phyloP scores from a whole-genome alignment of 768 basidiomycete genomes.

The Amanita molliuscula region DNA sequence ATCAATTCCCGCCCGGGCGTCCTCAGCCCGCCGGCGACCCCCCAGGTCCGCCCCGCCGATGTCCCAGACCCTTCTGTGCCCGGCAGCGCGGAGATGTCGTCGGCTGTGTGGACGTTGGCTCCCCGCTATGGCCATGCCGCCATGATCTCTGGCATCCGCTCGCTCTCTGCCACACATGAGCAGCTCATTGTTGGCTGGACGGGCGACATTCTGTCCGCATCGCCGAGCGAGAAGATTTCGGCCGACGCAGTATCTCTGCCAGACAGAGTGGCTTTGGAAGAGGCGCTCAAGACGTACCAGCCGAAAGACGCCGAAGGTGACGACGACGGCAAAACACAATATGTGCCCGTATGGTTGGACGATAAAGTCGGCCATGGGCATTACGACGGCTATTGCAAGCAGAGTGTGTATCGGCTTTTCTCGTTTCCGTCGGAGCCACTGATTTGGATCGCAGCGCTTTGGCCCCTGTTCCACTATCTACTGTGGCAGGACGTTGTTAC shows the following conservation, averaged over 20 bases:
- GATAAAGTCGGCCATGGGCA: conserved; percentile 86
- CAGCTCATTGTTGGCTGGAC: conserved; percentile 93
- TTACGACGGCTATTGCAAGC: conserved; percentile 97
- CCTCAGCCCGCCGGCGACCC: conserved; percentile 69
- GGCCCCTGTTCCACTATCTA: conserved; percentile 98
- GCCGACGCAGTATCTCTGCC: conserved; percentile 40
- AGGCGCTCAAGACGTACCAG: conserved; percentile 50
- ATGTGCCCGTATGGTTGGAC: conserved; percentile 87
- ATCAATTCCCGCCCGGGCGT: conserved; percentile 42
- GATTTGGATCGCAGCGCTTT: conserved; percentile 49
- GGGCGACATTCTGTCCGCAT: conserved; percentile 65
- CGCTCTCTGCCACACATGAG: conserved; percentile 74
- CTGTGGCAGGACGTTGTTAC: conserved; percentile 95
- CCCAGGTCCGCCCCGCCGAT: conserved; percentile 47
- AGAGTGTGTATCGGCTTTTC: conserved; percentile 48
- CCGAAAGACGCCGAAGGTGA: conserved; percentile 49
- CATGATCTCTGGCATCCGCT: conserved; percentile 89
- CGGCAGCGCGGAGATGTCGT: conserved; percentile 5
- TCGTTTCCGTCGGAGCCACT: not conserved
- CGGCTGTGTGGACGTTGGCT: conserved; percentile 59
- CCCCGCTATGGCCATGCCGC: conserved; percentile 87
- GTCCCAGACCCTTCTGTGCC: conserved; percentile 21
- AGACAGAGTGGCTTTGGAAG: conserved; percentile 58
- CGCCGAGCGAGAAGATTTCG: conserved; percentile 34
- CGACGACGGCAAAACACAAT: conserved; percentile 48